phyloP scores from a whole-genome alignment of 2,329 filamentous ascomycete species.

The Ceratocystiopsis sp. region DNA sequence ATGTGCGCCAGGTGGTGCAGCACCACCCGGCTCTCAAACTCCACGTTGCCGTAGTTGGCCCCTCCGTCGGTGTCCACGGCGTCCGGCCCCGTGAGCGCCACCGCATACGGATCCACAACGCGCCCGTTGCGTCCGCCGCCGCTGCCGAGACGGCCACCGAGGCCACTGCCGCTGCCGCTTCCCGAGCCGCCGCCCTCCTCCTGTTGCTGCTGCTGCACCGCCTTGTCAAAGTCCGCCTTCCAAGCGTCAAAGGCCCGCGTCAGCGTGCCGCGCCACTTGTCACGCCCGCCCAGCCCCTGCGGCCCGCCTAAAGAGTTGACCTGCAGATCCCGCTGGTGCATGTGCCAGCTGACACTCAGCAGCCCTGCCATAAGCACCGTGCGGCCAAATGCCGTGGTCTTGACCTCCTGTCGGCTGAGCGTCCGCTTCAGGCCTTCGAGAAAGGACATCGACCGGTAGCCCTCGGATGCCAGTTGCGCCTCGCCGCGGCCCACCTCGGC shows the following conservation, averaged over 20 bases:
- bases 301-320: conserved; percentile 63
- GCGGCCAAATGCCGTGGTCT: conserved; percentile 84
- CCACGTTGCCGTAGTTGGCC: conserved; percentile 29
- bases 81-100: too few relatives aligned
- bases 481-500: conserved; percentile 76
- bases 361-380: conserved; percentile 89
- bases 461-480: conserved; percentile 60
- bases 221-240: conserved; percentile 81
- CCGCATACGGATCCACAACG: too few relatives aligned
- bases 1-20: conserved; percentile 91
- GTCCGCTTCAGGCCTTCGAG: conserved; percentile 83
- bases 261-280: conserved; percentile 78
- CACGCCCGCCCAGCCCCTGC: conserved; percentile 65
- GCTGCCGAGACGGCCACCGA: background rate
- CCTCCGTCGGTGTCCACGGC: too few relatives aligned
- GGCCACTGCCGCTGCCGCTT: conserved; percentile 1
- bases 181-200: too few relatives aligned
- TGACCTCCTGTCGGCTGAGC: conserved; percentile 66
- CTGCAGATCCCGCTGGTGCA: conserved; percentile 91
- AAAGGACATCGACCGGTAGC: conserved; percentile 72
- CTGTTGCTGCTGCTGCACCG: conserved; percentile 31
- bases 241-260: conserved; percentile 84
- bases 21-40: conserved; percentile 78
- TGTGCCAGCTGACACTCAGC: conserved; percentile 88
- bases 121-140: conserved; percentile 15